phyloP scores from a whole-genome alignment of 306 rosid species.

The Nissolia schottii region DNA sequence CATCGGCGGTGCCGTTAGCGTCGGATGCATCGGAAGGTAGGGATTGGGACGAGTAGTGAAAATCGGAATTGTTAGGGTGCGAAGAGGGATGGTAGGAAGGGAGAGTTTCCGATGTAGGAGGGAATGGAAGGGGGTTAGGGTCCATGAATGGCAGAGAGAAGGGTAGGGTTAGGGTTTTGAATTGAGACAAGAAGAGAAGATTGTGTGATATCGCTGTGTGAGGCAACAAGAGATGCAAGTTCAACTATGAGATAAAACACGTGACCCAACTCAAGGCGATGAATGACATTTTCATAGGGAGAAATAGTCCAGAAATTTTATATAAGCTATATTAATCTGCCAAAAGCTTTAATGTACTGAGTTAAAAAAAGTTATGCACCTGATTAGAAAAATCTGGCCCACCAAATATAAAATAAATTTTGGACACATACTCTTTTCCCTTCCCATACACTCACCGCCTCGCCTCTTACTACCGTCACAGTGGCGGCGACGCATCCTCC shows the following conservation, averaged over 20 bases:
- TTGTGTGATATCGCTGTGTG: background rate
- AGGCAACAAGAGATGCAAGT: background rate
- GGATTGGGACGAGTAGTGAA: constrained; percentile 12
- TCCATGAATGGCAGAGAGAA: constrained; percentile 46
- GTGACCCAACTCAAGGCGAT: too few relatives aligned
- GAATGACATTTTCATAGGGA: too few relatives aligned
- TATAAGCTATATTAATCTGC: too few relatives aligned
- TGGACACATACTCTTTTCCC: too few relatives aligned
- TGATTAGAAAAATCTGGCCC: too few relatives aligned
- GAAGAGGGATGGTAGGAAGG: constrained; percentile 20
- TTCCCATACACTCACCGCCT: too few relatives aligned
- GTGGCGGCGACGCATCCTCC: too few relatives aligned
- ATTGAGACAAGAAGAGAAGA: background rate
- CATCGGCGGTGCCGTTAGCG: background rate
- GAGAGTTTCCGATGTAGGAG: constrained; percentile 23
- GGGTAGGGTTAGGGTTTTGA: constrained; percentile 1
- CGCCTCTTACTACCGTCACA: too few relatives aligned
- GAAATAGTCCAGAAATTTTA: too few relatives aligned
- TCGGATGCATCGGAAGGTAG: background rate
- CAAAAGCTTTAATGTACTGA: too few relatives aligned
- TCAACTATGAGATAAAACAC: background rate
- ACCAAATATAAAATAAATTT: too few relatives aligned
- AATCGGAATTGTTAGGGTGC: background rate
- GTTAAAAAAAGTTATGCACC: too few relatives aligned
- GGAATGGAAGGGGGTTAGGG: constrained; percentile 24